Evolutionary conservation across 345 rosid species (phyloP), one percentile per base, ranked within the genome.

Genomic region (Aquilaria yunnanensis): DNA sequence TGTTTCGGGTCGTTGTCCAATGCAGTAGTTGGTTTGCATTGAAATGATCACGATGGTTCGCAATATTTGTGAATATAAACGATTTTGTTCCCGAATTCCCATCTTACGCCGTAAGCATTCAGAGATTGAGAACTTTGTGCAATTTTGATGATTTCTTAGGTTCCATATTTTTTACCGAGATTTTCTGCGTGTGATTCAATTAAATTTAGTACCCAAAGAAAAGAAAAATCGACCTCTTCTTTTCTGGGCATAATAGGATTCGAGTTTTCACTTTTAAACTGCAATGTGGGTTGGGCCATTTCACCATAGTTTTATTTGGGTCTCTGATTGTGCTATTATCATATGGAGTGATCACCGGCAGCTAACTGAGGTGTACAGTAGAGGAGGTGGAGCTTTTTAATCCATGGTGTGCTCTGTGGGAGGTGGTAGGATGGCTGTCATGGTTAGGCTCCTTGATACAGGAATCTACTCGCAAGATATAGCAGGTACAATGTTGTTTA

Each of bases 371-470:
- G 67, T 58, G 60, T 67, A 67, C 61, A 79, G 65, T 9, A 57
- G 71, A 62, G 48, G 62, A 48, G 9, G 47, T 33, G 56, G 58
- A 23, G 16, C 56, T 63, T 59, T 51, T 59, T 72, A 68, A 56
- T 52, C 73, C 68, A 83, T 85, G 92, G 88, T 85, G 47, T 81
- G 87, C 72, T 75, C 80, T 13, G n/a, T 83, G 16, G 83, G 79
- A 71, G 70, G 72, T 57, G 75, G 87, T 59, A 78, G 79, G 60
- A 81, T 86, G 89, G 82, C 83, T 0, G 87, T 83, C 59, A 77
- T 83, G 85, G 86, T 85, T 52, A 66, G 82, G 74, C 74, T 80
- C 64, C 75, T 86, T 43, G 80, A 77, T 11, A 74, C 79, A 6
- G 77, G 65, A 52, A 70, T 73, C 70, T 65, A 78, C 55, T 72